Base-by-base conservation (phyloP, 345 rosid species). In the Kandelia obovata region DNA sequence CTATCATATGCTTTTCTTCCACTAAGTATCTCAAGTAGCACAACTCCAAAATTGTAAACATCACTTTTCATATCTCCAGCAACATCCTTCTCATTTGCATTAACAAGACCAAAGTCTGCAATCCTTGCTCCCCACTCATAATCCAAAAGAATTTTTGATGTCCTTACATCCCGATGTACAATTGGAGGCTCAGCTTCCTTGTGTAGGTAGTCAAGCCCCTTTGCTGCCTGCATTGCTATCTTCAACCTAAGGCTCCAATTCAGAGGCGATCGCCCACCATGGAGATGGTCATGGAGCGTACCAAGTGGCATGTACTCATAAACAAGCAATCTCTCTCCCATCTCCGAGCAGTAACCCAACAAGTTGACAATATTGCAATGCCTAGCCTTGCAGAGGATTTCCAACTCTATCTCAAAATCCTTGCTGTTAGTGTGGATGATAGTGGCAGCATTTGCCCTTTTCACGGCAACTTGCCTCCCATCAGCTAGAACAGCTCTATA, bases 261-360 rank as follows among this genome's bases (percentile, higher is more conserved):
- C 65, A 89, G 65, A 5, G 93, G 96, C 31, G 96, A 89, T 61
- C 82, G 80, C 34, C 91, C 96, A 5, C 96, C 83, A 25, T 89
- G 97, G 47, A 91, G 87, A 67, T 88, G 96, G 46, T 89, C 96
- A 46, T 89, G 91, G 30, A 91, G 95, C 5, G 98, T 86, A 21
- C 96, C 98, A 32, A 83, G 93, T n/a, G 96, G 85, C 92, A 94
- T 89, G 43, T 82, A 86, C 80, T 94, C 98, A 51, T 89, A 91
- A 59, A 94, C 95, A 61, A 89, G 89, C 72, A 94, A 81, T 78
- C 95, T 81, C 73, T 91, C 95, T 27, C 96, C 97, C 96, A 91
- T 94, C 64, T 89, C 96, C 0, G 89, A 82, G 61, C 93, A 88
- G 76, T 91, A 91, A 43, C 97, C 97, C 8, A 94, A 71, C 70